These are phyloP conservation scores for Amniculicola lignicola DNA, from an alignment of 495 filamentous ascomycete species.

Conservation along the genomic window DNA sequence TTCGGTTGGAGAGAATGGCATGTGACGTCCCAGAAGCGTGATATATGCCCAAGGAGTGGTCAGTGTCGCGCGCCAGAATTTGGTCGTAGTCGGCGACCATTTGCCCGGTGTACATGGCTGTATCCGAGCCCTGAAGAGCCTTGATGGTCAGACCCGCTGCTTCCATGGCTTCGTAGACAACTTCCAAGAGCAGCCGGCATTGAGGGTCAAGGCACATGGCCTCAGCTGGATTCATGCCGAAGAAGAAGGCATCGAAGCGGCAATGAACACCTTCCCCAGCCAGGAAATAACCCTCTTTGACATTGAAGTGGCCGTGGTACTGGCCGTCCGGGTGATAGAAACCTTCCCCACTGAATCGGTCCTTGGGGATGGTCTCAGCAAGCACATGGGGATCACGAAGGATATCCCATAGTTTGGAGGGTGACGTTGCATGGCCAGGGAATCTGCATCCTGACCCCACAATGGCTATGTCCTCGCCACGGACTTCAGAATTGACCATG, in stretches of 20 bases:
- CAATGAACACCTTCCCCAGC: neutral
- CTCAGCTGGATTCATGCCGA: neutral
- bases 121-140: neutral
- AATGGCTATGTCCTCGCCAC: neutral
- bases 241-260: neutral
- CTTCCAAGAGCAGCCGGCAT: constrained; percentile 14
- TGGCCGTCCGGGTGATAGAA: neutral
- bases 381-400: neutral
- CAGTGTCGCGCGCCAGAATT: neutral
- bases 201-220: constrained; percentile 10
- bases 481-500: no score
- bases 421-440: neutral
- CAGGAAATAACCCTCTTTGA: neutral
- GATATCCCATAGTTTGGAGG: neutral
- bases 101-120: constrained; percentile 1
- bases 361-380: neutral
- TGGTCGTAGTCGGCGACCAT: constrained; percentile 6
- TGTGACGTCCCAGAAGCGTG: constrained; percentile 4
- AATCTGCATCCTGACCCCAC: neutral
- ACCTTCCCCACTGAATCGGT: neutral
- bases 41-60: neutral
- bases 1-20: constrained; percentile 13
- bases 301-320: neutral
- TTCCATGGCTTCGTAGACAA: constrained; percentile 12
- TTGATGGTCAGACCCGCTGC: neutral